Conservation (phyloP, 2,329 filamentous ascomycete genomes). For the Daldinia eschscholtzii region DNA sequence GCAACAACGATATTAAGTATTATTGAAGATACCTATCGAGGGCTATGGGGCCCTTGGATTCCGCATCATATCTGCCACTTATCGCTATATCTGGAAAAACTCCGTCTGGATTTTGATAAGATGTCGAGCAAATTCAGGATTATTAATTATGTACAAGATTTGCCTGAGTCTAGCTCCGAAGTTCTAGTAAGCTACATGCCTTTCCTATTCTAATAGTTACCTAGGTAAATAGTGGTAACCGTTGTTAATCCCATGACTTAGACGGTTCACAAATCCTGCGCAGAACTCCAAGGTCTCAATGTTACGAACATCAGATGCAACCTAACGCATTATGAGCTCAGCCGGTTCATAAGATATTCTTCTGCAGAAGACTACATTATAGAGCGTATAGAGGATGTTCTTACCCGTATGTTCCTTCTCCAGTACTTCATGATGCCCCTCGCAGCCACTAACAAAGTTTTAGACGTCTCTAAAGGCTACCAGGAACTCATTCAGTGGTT, state of each 20-base stretch:
- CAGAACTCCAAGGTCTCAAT: slow-evolving; percentile 15
- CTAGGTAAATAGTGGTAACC: neutral
- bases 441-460: slow-evolving; percentile 7
- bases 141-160: slow-evolving; percentile 30
- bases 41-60: slow-evolving; percentile 25
- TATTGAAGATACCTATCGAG: slow-evolving; percentile 27
- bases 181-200: slow-evolving; percentile 6
- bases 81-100: slow-evolving; percentile 8
- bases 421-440: slow-evolving; percentile 9
- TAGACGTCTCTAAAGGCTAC: slow-evolving; percentile 12
- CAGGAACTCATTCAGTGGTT: slow-evolving; percentile 15
- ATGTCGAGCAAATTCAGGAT: slow-evolving; percentile 24
- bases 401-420: neutral
- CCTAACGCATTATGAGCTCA: slow-evolving; percentile 22
- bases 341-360: slow-evolving; percentile 11
- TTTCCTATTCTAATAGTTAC: neutral
- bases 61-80: slow-evolving; percentile 22
- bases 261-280: slow-evolving; percentile 29
- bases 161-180: slow-evolving; percentile 19
- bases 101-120: slow-evolving; percentile 6
- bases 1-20: slow-evolving; percentile 18
- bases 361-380: slow-evolving; percentile 19
- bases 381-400: neutral
- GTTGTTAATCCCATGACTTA: slow-evolving; percentile 10
- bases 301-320: slow-evolving; percentile 27